Base-by-base conservation (phyloP, 441 rosid genomes). In the Arabidopsis hybrid region DNA sequence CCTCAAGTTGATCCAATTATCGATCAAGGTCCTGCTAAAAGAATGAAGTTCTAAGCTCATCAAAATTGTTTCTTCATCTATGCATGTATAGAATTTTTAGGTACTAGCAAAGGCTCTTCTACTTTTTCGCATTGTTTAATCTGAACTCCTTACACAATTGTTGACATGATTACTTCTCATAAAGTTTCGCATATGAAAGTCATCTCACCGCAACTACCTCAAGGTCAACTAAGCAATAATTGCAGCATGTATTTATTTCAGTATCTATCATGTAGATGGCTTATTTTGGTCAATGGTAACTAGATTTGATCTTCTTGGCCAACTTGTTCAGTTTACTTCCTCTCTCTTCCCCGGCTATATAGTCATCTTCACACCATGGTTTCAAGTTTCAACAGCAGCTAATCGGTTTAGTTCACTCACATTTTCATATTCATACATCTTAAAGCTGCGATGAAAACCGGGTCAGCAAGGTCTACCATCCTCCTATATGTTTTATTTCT, bases 21-120 rank as follows among this genome's bases (percentile, higher is more conserved):
- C 18, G 95, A 92, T 83, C 99, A 91, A 85, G 99, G 99, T 62
- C 97, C 99, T 57, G 86, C 98, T 35, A 88, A 92, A 76, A 79
- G 96, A 84, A 87, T 78, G 80, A 92, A 92, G 78, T 80, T 88
- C 56, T 95, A 83, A 87, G 16, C 61, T 69, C 39, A 38, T 21
- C 26, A 21, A 21, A 21, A 21, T 21, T 21, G 26, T 21, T 21
- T 36, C 70, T 67, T 74, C 70, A 47, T 39, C 59, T 39, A 64
- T 16, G 12, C 40, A 8, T 70, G 26, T 58, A 59, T 51, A 59
- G 6, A 31, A 18, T 34, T 47, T 47, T 36, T 65, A 42, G 73
- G 77, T 71, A 42, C 57, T 65, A 58, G 32, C 72, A 51, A 71
- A 59, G 36, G 29, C 56, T 47, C 43, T 40, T 55, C 40, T 38